Evolutionary conservation across 306 rosid genomes (phyloP), one percentile per base, ranked within the genome.

Genomic region (Cucumis cinereus): DNA sequence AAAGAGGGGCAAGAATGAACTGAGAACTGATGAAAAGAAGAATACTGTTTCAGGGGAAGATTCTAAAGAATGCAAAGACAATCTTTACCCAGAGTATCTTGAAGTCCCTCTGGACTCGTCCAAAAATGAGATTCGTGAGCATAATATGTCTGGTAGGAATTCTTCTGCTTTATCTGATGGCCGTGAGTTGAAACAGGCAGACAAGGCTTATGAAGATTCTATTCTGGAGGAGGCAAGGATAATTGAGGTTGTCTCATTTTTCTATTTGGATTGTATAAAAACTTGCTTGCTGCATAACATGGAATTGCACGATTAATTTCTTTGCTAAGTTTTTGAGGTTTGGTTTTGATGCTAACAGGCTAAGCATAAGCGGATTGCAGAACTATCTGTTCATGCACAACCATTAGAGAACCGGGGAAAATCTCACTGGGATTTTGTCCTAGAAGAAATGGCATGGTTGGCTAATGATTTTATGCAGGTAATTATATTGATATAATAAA

Each of bases 401-500:
- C 92, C 91, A 23, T 58, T 74, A 52, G 97, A 87, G 78, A 78
- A 69, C 83, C 79, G 78, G 45, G 83, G 75, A 52, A 92, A 87
- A 84, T 88, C 98, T 76, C 98, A 89, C 26, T 95, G 99, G 99
- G 96, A 85, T 82, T 95, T 89, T 85, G 96, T 95, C 60, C 91
- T 95, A 20, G 98, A 92, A 86, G 99, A 95, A 84, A 92, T 95
- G 97, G 85, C 93, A 13, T 95, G 99, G 99, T 74, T 95, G 93
- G 98, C 99, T 36, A 95, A 92, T 82, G 99, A 95, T 95, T 92
- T 90, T 89, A 93, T 90, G 0, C 99, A 95, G 98, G 99, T 82
- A 84, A 83, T 58, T 86, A 73, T 66, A 68, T 74, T 50, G 73
- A 22, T 22, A 35, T 17, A 13, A 74, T 35, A 6, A 23, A 10